phyloP scores from a whole-genome alignment of 2,329 filamentous ascomycete genomes.

The Talaromyces sp. region DNA sequence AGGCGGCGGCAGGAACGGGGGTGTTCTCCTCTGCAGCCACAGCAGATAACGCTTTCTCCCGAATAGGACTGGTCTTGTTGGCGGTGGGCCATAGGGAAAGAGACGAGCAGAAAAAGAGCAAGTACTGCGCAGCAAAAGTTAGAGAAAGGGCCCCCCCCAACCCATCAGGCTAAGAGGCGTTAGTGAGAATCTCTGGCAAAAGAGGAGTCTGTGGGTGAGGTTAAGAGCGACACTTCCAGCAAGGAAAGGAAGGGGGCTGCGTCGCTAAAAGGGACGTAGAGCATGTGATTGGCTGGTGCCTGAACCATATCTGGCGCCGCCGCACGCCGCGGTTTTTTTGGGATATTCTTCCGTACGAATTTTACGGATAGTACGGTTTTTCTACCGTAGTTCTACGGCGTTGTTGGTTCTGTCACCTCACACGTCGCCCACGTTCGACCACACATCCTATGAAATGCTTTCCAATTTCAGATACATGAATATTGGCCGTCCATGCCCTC shows the following conservation, averaged over 20 bases:
- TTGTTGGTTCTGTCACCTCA: not conserved
- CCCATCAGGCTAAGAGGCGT: not conserved
- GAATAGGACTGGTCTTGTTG: not conserved
- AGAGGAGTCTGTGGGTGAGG: not conserved
- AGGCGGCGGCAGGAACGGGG: not conserved
- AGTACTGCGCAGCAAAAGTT: not conserved
- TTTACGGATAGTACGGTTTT: not conserved
- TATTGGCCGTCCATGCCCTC: not conserved
- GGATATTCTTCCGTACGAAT: not conserved
- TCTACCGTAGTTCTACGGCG: not conserved
- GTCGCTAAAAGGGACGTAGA: not conserved
- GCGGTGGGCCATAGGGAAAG: not conserved
- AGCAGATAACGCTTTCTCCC: conserved; percentile 9
- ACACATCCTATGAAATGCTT: not conserved
- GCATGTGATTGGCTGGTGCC: conserved; percentile 8
- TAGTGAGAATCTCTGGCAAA: not conserved
- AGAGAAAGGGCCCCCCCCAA: not conserved
- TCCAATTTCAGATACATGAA: not conserved
- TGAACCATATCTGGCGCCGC: conserved; percentile 3
- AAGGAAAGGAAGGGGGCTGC: conserved; percentile 10
- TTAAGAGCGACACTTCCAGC: not conserved
- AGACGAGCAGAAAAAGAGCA: not conserved
- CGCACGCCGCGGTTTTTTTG: conserved; percentile 1
- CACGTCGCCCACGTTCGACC: not conserved
- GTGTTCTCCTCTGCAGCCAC: not conserved